Base-by-base conservation (phyloP, 208 protist genomes). In the Novymonas esmeraldas region DNA sequence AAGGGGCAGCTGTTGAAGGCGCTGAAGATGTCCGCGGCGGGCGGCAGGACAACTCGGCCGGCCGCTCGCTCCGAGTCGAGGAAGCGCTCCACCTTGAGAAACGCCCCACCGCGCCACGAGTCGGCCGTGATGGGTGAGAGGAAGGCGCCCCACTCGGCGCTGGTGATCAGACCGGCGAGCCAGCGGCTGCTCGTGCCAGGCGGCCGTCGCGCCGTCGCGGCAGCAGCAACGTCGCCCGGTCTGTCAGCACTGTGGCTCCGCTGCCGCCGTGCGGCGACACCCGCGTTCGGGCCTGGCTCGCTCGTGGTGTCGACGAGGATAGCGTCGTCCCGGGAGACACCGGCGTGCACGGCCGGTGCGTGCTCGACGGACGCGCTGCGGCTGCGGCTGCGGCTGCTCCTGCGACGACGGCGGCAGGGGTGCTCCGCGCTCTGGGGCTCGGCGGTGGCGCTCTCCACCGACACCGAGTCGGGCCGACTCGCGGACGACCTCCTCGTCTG, bases 1-100 rank as follows among this genome's bases (percentile, higher is more conserved):
- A 97, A 90, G n/a, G 97, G 93, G n/a, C 86, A 89, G 41, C 82
- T 75, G 72, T 98, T 95, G 63, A 98, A 94, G 24, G 92, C 88
- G 44, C 79, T 79, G 69, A 98, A 99, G 64, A 98, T 92, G 20
- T 91, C 41, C 14, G 79, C 63, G 0, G 66, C 51, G 0, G 91
- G 92, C 0, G 97, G 97, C 38, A 94, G 86, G 28, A 99, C 79
- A 3, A 70, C 39, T 48, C 80, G 87, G 1, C 80, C 82, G 10
- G 39, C 42, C 3, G 38, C 28, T 39, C 39, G 46, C 68, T 91
- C 77, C n/a, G 7, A 54, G 18, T 93, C 81, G 42, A 97, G 68
- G 45, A 93, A 93, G 9, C 58, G 24, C 68, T 94, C 90, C 49
- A 97, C 90, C 39, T 45, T 29, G 5, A 24, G 2, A 44, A 97